These are phyloP conservation scores for Corchorus olitorius DNA, from an alignment of 345 rosid genomes.

Conservation along the genomic window DNA sequence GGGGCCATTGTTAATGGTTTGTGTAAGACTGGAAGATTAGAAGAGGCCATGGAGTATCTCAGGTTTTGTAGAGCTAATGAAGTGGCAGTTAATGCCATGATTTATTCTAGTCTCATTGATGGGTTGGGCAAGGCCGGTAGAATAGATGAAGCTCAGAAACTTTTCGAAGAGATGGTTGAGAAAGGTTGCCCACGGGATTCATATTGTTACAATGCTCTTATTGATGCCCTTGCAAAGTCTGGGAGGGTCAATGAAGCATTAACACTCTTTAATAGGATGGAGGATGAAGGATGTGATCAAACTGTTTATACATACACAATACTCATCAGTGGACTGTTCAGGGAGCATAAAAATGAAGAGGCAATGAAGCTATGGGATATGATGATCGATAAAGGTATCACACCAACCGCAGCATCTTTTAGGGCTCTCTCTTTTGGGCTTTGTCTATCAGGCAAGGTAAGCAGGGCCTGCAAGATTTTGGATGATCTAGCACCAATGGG, in stretches of 20 bases:
- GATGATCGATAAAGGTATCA: slow-evolving; percentile 87
- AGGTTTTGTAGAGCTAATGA: slow-evolving; percentile 51
- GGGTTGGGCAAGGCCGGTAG: slow-evolving; percentile 89
- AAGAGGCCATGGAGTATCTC: slow-evolving; percentile 63
- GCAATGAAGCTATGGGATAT: slow-evolving; percentile 76
- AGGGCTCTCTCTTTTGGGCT: slow-evolving; percentile 73
- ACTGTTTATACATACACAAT: slow-evolving; percentile 80
- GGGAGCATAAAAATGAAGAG: slow-evolving; percentile 72
- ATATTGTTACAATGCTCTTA: slow-evolving; percentile 79
- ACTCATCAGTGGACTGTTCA: slow-evolving; percentile 62
- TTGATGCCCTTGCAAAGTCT: slow-evolving; percentile 63
- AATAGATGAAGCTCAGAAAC: slow-evolving; percentile 70
- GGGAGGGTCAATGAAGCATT: slow-evolving; percentile 71
- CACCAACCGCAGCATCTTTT: slow-evolving; percentile 81
- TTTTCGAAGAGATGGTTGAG: slow-evolving; percentile 74
- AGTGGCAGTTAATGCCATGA: slow-evolving; percentile 60
- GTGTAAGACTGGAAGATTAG: slow-evolving; percentile 76
- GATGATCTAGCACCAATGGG: slow-evolving; percentile 92
- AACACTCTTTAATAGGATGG: slow-evolving; percentile 68
- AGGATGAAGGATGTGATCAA: slow-evolving; percentile 72
- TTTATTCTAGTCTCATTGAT: slow-evolving; percentile 78
- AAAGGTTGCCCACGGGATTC: slow-evolving; percentile 72
- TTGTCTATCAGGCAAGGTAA: slow-evolving; percentile 86
- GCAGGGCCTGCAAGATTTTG: slow-evolving; percentile 83
- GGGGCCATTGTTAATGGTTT: slow-evolving; percentile 68